Evolutionary conservation across 495 filamentous ascomycete genomes (phyloP).

Genomic region (Annulohypoxylon moriforme): DNA sequence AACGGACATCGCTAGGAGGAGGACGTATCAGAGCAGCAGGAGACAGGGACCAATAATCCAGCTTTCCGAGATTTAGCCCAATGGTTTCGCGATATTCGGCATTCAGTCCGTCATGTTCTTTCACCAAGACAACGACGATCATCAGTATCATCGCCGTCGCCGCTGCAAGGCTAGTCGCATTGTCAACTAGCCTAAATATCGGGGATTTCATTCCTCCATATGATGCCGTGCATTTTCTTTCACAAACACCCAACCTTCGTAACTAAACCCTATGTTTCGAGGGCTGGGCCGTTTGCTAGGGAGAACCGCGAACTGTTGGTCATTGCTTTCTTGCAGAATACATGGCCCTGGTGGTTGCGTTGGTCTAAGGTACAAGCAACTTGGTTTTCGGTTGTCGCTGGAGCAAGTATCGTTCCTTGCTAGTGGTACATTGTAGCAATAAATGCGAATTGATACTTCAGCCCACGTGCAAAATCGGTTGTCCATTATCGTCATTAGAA

Average conservation of each 20-base stretch:
- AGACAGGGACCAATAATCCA: constrained; percentile 9
- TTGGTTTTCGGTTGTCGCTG: constrained; percentile 11
- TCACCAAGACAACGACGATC: not conserved
- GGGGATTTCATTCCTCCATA: not conserved
- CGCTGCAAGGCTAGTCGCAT: not conserved
- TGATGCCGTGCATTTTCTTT: not conserved
- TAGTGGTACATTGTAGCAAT: constrained; percentile 47
- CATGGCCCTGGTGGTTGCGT: constrained; percentile 5
- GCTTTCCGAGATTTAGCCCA: constrained; percentile 19
- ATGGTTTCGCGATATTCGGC: constrained; percentile 23
- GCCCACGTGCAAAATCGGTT: not conserved
- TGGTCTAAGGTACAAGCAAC: constrained; percentile 29
- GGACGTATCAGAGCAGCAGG: constrained; percentile 34
- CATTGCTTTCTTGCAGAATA: constrained; percentile 8
- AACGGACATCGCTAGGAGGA: constrained; percentile 52
- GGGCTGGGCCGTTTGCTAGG: not conserved
- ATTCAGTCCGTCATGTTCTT: not conserved
- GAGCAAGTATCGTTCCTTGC: constrained; percentile 33
- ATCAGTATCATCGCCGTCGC: not conserved
- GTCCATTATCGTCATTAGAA: not conserved
- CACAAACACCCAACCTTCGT: not conserved
- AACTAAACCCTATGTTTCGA: not conserved
- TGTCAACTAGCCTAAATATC: not conserved
- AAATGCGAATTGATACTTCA: constrained; percentile 47
- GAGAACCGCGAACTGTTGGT: not conserved